These are phyloP conservation scores for Lecanicillium sp. DNA, from an alignment of 2,329 filamentous ascomycete species.

Conservation along the genomic window DNA sequence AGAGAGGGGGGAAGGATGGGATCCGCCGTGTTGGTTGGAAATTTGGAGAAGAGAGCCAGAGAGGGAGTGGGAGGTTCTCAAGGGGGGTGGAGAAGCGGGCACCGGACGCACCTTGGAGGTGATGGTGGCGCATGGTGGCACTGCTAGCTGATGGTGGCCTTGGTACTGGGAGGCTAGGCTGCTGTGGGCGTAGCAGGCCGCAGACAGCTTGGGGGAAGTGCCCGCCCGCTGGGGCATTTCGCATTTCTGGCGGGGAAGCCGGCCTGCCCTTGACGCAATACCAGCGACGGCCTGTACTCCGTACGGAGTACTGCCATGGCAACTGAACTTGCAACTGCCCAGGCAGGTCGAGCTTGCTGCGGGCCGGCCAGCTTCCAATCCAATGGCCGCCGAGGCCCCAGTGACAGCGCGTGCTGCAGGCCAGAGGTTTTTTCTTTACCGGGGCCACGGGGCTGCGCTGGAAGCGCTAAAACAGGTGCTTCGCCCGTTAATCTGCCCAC, in stretches of 20 bases:
- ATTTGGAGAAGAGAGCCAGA: not conserved
- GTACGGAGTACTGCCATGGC: slow-evolving; percentile 1
- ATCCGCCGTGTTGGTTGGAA: slow-evolving; percentile 5
- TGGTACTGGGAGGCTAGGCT: no score
- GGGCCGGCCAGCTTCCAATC: not conserved
- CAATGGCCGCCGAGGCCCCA: no score
- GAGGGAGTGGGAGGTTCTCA: not conserved
- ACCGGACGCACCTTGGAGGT: no score
- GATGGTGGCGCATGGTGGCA: no score
- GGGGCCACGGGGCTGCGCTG: not conserved
- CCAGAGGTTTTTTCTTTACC: slow-evolving; percentile 1
- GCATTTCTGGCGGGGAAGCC: not conserved
- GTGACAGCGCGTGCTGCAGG: not conserved
- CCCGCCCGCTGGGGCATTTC: not conserved
- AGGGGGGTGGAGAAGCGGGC: not conserved
- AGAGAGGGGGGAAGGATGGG: not conserved
- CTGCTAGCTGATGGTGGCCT: no score
- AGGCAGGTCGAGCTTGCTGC: not conserved
- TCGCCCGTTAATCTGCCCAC: not conserved
- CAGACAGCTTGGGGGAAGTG: no score
- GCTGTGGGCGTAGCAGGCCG: no score
- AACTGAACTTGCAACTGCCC: no score
- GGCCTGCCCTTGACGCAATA: not conserved
- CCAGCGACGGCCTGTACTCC: not conserved
- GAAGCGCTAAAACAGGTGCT: slow-evolving; percentile 5